Conservation (phyloP, 2,329 filamentous ascomycete genomes). For the Penicillium sp. region DNA sequence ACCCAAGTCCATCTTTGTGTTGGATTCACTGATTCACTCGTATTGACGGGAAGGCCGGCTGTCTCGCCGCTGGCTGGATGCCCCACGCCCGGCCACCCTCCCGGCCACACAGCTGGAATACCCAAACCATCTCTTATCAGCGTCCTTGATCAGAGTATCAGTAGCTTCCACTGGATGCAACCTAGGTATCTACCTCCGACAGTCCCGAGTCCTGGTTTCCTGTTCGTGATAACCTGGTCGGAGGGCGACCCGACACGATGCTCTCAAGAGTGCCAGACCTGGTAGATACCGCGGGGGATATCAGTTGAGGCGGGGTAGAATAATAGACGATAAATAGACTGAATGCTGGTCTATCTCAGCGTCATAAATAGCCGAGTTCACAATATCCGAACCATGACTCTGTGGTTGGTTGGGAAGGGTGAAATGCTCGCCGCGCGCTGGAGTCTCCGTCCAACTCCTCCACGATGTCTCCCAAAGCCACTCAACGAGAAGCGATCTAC, state of each 20-base stretch:
- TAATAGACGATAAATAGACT: conserved; percentile 12
- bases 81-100: conserved; percentile 11
- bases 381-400: conserved; percentile 9
- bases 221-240: conserved; percentile 7
- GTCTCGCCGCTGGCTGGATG: background rate
- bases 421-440: conserved; percentile 10
- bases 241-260: conserved; percentile 7
- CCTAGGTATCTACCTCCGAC: background rate
- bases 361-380: background rate
- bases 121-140: conserved; percentile 5
- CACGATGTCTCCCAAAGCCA: background rate
- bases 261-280: conserved; percentile 6
- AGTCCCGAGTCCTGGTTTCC: conserved; percentile 1
- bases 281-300: conserved; percentile 4
- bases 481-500: conserved; percentile 12
- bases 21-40: background rate
- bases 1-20: background rate
- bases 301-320: conserved; percentile 10
- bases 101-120: conserved; percentile 6
- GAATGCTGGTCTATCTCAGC: conserved; percentile 1
- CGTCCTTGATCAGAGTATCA: background rate
- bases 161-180: too few relatives aligned
- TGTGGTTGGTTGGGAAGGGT: conserved; percentile 14
- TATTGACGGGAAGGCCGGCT: background rate
- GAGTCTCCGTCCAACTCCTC: background rate